phyloP scores from a whole-genome alignment of 2,329 filamentous ascomycete species.

The Cytospora schulzeri region DNA sequence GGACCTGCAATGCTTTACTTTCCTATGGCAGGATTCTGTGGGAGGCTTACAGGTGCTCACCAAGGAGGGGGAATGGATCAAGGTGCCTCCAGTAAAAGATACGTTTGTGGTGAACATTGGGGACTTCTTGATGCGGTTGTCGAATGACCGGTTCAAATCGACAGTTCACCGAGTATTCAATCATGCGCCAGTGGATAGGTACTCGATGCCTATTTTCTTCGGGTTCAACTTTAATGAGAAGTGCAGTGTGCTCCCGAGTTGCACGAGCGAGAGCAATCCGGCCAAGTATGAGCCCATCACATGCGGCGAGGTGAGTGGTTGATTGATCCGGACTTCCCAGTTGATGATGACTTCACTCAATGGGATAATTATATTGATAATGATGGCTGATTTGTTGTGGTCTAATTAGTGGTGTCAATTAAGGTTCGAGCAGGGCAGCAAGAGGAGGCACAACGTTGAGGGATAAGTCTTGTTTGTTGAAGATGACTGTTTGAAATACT shows the following conservation, averaged over 20 bases:
- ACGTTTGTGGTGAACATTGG: conserved; percentile 56
- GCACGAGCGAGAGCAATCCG: conserved; percentile 47
- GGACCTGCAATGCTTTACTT: conserved; percentile 50
- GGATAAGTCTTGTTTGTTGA: background rate
- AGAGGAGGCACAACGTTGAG: no score
- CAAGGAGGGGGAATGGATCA: conserved; percentile 48
- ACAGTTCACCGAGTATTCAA: conserved; percentile 55
- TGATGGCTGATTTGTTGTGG: background rate
- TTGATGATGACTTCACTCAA: background rate
- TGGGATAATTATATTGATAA: no score
- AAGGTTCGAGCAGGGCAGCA: conserved; percentile 35
- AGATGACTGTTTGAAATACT: background rate
- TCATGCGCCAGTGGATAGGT: conserved; percentile 43
- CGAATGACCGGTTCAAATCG: conserved; percentile 50
- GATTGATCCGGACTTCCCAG: background rate
- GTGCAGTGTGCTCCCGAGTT: conserved; percentile 51
- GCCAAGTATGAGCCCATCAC: conserved; percentile 54
- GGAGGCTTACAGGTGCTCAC: conserved; percentile 47
- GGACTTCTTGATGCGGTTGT: conserved; percentile 54
- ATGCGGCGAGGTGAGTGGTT: conserved; percentile 45
- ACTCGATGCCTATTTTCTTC: conserved; percentile 60
- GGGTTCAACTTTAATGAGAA: conserved; percentile 55
- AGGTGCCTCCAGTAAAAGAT: conserved; percentile 44
- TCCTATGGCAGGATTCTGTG: conserved; percentile 49
- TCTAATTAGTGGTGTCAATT: conserved; percentile 34